These are phyloP conservation scores for Amanita molliuscula DNA, from an alignment of 768 basidiomycete genomes.

Conservation along the genomic window DNA sequence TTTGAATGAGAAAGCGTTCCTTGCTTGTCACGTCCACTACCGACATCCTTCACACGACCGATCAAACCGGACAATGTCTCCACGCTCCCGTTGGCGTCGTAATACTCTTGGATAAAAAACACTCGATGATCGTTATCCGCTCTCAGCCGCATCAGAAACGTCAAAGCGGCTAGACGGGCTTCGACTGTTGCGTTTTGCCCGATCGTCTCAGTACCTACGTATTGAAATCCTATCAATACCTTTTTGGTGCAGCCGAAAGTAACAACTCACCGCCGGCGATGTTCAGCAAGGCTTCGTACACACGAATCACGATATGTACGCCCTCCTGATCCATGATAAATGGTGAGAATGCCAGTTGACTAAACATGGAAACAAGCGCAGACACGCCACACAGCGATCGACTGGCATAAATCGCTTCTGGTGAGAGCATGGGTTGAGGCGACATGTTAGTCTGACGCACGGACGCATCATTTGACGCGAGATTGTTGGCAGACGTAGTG, in stretches of 20 bases:
- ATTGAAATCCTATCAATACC: not conserved
- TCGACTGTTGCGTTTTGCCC: not conserved
- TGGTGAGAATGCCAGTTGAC: slow-evolving; percentile 62
- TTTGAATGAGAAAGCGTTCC: slow-evolving; percentile 7
- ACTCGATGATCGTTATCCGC: slow-evolving; percentile 86
- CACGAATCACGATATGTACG: slow-evolving; percentile 38
- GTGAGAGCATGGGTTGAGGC: not conserved
- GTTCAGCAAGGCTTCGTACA: slow-evolving; percentile 42
- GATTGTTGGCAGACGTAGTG: not conserved
- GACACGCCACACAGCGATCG: slow-evolving; percentile 50
- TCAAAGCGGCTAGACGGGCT: slow-evolving; percentile 54
- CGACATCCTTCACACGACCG: slow-evolving; percentile 30
- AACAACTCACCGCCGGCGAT: slow-evolving; percentile 14
- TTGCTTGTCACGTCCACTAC: slow-evolving; percentile 10
- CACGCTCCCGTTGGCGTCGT: slow-evolving; percentile 50
- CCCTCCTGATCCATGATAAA: slow-evolving; percentile 37
- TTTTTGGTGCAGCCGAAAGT: not conserved
- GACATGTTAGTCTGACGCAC: not conserved
- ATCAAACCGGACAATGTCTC: slow-evolving; percentile 54
- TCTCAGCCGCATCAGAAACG: slow-evolving; percentile 82
- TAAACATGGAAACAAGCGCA: slow-evolving; percentile 56
- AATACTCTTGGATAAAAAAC: slow-evolving; percentile 47
- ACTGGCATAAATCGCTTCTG: slow-evolving; percentile 10
- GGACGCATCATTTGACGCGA: not conserved
- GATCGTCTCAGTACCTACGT: not conserved